These are phyloP conservation scores for Lolium multiflorum DNA, from an alignment of 176 grass and related monocot species.

Conservation along the genomic window DNA sequence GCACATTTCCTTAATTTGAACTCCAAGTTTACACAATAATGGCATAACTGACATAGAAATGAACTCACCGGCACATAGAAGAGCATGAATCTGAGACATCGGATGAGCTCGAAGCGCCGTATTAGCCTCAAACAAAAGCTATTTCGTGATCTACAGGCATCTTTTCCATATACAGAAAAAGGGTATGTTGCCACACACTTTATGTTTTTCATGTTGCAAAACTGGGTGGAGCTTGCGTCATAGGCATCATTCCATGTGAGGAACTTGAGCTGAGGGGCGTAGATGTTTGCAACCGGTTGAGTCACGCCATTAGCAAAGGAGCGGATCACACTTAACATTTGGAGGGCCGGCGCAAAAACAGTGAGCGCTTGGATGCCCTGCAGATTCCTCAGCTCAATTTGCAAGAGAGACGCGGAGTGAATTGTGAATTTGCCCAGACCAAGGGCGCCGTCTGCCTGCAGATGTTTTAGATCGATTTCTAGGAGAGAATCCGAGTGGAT, in stretches of 20 bases:
- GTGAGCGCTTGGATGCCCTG: not conserved
- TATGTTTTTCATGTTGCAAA: not conserved
- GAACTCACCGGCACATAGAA: too few relatives aligned
- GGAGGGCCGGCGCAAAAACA: not conserved
- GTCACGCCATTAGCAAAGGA: not conserved
- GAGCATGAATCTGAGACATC: too few relatives aligned
- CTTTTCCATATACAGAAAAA: too few relatives aligned
- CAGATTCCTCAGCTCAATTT: not conserved
- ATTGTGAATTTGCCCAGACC: not conserved
- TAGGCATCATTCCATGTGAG: not conserved
- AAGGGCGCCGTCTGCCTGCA: not conserved
- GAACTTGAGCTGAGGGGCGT: not conserved
- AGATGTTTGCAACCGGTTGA: not conserved
- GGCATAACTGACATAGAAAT: too few relatives aligned
- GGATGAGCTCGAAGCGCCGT: too few relatives aligned
- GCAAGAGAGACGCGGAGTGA: not conserved
- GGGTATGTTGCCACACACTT: too few relatives aligned
- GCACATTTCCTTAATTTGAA: too few relatives aligned
- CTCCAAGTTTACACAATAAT: too few relatives aligned
- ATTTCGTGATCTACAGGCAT: too few relatives aligned
- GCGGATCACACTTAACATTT: not conserved
- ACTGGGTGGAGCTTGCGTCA: not conserved
- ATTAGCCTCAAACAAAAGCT: too few relatives aligned
- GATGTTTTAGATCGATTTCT: not conserved
- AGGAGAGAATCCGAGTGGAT: too few relatives aligned